These are phyloP conservation scores for Emydomyces testavorans DNA, from an alignment of 2,329 filamentous ascomycete genomes.

Conservation along the genomic window DNA sequence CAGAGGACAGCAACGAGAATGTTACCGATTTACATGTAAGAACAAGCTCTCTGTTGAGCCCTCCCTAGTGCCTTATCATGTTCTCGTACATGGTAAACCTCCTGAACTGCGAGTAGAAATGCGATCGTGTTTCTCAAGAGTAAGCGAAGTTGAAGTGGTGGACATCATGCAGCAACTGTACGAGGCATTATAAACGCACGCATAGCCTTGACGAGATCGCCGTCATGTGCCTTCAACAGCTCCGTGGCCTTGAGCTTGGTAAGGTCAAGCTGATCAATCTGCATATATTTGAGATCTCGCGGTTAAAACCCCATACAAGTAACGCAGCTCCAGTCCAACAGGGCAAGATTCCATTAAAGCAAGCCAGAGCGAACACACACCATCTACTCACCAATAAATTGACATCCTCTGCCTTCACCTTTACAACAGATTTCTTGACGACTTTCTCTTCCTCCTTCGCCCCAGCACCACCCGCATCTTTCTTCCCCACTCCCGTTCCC, in stretches of 20 bases:
- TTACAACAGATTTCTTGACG: constrained; percentile 32
- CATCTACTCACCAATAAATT: constrained; percentile 33
- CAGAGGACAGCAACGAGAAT: too few species aligned
- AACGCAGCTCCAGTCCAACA: neutral
- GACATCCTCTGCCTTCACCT: constrained; percentile 38
- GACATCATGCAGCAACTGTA: neutral
- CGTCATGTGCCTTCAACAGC: constrained; percentile 37
- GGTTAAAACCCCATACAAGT: neutral
- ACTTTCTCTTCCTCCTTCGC: constrained; percentile 23
- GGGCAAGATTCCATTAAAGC: neutral
- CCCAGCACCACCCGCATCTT: constrained; percentile 16
- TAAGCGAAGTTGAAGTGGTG: neutral
- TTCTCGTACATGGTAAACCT: too few species aligned
- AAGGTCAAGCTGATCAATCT: constrained; percentile 39
- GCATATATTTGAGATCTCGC: neutral
- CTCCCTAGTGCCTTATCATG: too few species aligned
- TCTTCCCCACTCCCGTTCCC: constrained; percentile 20
- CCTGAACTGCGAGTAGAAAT: too few species aligned
- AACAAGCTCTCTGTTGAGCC: too few species aligned
- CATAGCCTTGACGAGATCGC: constrained; percentile 33
- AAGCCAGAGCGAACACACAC: constrained; percentile 6
- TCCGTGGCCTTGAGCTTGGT: constrained; percentile 39
- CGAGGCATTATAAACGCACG: constrained; percentile 31
- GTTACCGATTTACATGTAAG: too few species aligned
- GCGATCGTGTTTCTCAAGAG: neutral